phyloP scores from a whole-genome alignment of 164 flowering plant species.

The Umbellularia californica region DNA sequence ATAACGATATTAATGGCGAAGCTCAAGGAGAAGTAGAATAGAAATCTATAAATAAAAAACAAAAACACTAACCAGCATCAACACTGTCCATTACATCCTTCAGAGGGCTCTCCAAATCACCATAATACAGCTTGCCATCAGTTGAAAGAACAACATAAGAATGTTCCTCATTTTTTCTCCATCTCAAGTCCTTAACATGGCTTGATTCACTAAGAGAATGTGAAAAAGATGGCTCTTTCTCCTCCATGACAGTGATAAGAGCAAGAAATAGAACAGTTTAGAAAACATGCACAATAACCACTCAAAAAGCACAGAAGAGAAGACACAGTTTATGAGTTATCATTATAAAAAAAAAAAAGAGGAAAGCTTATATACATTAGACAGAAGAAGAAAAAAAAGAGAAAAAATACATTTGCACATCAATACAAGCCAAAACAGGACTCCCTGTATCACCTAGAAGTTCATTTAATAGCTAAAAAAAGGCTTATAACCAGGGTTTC shows the following conservation, averaged over 20 bases:
- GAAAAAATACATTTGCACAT: too few species aligned
- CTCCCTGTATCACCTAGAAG: too few species aligned
- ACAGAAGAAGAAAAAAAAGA: too few species aligned
- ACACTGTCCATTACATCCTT: conserved; percentile 58
- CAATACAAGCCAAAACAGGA: too few species aligned
- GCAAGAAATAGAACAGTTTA: neutral
- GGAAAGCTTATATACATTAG: too few species aligned
- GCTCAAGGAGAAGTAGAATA: neutral
- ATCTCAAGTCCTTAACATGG: conserved; percentile 58
- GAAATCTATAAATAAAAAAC: neutral
- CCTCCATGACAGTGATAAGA: conserved; percentile 35
- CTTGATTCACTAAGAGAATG: conserved; percentile 42
- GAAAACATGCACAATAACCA: neutral
- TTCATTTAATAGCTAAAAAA: too few species aligned
- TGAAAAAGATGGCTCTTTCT: conserved; percentile 44
- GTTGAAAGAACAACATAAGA: conserved; percentile 57
- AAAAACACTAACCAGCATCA: conserved; percentile 66
- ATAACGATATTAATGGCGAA: too few species aligned
- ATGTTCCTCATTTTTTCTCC: conserved; percentile 47
- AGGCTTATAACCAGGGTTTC: too few species aligned
- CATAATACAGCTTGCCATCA: conserved; percentile 55
- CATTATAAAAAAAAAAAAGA: too few species aligned
- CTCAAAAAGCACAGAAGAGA: too few species aligned
- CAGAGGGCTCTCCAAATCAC: conserved; percentile 35
- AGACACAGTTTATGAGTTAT: too few species aligned